Evolutionary conservation across 108 stramenopile genomes (phyloP), one percentile per base, ranked within the genome.

Genomic region (Nannochloropsis oceanica): DNA sequence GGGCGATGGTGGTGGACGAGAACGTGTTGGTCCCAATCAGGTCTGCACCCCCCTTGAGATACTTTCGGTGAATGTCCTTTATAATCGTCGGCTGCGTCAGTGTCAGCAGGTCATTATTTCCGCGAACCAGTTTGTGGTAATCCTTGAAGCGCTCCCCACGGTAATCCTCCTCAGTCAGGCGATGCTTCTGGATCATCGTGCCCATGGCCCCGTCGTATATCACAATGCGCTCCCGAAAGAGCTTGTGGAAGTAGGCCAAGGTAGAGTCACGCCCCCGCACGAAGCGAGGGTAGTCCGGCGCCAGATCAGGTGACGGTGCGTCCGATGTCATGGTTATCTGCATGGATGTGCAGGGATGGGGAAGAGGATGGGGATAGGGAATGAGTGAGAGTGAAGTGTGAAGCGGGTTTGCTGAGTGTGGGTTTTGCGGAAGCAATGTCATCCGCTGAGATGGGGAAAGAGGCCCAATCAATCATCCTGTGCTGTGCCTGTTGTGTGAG

Each of bases 191-290:
- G 89, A 99, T 99, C 98, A 99, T 99, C 59, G 98, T 99, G 46
- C 97, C 98, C 98, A 99, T 99, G 59, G 97, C 98, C 81, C 98
- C 98, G 85, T 99, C 98, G 85, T 97, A 98, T 84, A 97, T 94
- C 44, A 95, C 95, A 85, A 93, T 92, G 44, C 90, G 44, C 88
- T 89, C 83, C 81, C 91, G 88, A 25, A 91, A 91, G 34, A 90
- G 85, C 43, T 90, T 44, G 42, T 86, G 84, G 11, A 91, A 43
- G 87, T 91, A 92, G 12, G 84, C 88, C 25, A 25, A 81, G 24
- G 25, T 42, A 42, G 83, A 84, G 83, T 89, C 88, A 14, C 80
- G 25, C 26, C 80, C 80, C 13, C 80, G 80, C 2, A 81, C 80
- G 80, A 81, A 81, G 80, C 80, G 80, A 14, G 80, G 80, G 26